Percentiles rank a stretch among this genome's conserved stretches.
Conservation (phyloP, 2,329 filamentous ascomycete genomes). For the Periconia sp. region DNA sequence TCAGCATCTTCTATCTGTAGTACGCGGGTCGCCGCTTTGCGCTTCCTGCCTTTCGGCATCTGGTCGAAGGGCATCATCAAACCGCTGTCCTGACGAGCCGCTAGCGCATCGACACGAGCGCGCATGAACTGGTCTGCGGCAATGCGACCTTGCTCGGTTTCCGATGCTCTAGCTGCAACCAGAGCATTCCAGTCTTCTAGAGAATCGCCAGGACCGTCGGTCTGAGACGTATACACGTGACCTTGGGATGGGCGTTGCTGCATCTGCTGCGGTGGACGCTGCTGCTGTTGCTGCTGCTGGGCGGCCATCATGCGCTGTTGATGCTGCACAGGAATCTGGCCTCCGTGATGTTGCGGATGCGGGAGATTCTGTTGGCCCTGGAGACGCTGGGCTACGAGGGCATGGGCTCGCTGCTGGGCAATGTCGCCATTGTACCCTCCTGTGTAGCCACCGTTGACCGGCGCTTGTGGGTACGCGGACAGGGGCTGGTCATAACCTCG, state of each 20-base stretch:
- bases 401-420: conserved; percentile 62
- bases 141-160: conserved; percentile 57
- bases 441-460: conserved; percentile 42
- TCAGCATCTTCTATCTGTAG: conserved; percentile 62
- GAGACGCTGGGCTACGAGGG: conserved; percentile 50
- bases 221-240: conserved; percentile 63
- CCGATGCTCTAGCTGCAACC: conserved; percentile 62
- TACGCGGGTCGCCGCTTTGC: conserved; percentile 44
- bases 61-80: conserved; percentile 75
- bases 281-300: conserved; percentile 34
- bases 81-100: conserved; percentile 74
- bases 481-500: conserved; percentile 37
- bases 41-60: conserved; percentile 52
- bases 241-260: conserved; percentile 49
- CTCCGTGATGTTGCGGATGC: conserved; percentile 30
- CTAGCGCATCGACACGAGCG: conserved; percentile 68
- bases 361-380: conserved; percentile 32
- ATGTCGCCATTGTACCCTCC: conserved; percentile 50
- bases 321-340: conserved; percentile 33
- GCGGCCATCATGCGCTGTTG: conserved; percentile 33
- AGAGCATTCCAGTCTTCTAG: conserved; percentile 64
- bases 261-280: conserved; percentile 44
- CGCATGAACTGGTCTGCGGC: conserved; percentile 73
- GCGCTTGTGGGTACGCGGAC: conserved; percentile 30
- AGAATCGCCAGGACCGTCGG: conserved; percentile 74